phyloP scores from a whole-genome alignment of 1,284 basidiomycete species.

The Volvariella volvacea region DNA sequence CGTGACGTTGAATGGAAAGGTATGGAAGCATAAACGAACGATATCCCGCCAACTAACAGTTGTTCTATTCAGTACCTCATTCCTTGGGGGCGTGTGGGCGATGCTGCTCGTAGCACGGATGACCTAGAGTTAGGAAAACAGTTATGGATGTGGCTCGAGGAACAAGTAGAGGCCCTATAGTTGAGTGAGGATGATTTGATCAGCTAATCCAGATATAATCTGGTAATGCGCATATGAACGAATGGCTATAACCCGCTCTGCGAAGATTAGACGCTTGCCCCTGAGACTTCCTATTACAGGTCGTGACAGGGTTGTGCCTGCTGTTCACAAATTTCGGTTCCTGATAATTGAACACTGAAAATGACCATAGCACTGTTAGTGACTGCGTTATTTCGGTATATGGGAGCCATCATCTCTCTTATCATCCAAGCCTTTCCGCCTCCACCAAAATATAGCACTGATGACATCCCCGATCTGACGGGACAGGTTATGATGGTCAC shows the following conservation, averaged over 20 bases:
- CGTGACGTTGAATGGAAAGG: conserved; percentile 30
- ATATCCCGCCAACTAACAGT: conserved; percentile 1
- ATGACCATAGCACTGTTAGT: too few species aligned
- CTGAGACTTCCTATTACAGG: too few species aligned
- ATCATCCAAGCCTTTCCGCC: conserved; percentile 1
- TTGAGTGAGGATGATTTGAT: too few species aligned
- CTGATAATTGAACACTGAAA: too few species aligned
- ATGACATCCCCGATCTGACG: conserved; percentile 8
- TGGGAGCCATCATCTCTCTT: neutral
- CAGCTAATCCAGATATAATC: too few species aligned
- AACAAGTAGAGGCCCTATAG: conserved; percentile 21
- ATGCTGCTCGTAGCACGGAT: conserved; percentile 19
- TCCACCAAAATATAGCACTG: neutral
- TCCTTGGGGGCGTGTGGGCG: conserved; percentile 37
- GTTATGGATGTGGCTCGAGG: conserved; percentile 35
- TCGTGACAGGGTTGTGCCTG: too few species aligned
- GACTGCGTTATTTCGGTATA: too few species aligned
- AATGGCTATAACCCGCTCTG: too few species aligned
- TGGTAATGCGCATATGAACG: too few species aligned
- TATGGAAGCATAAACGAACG: too few species aligned
- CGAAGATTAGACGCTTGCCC: too few species aligned
- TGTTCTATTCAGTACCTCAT: conserved; percentile 30
- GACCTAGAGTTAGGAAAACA: conserved; percentile 27
- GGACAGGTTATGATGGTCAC: conserved; percentile 34
- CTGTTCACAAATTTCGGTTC: too few species aligned